Evolutionary conservation across 2,329 filamentous ascomycete genomes (phyloP), one percentile per base, ranked within the genome.

Genomic region (Ophiostoma himal-ulmi): DNA sequence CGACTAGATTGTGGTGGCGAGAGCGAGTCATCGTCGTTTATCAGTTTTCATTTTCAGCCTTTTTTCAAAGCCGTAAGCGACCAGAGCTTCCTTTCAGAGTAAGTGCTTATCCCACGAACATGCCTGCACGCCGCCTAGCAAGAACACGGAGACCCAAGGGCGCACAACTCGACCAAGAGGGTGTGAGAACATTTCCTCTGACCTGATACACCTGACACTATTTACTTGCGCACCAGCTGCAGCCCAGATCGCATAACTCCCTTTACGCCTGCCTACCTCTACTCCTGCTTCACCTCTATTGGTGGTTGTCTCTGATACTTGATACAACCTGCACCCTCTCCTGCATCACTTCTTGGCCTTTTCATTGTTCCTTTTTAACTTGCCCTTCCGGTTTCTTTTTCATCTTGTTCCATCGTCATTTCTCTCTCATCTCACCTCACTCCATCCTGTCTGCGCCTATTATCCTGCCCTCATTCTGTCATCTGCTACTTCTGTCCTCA

Each of bases 101-200:
- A 57, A 57, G 52, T 57, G 52, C 22, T 26, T 26, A 26, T 26
- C 52, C 20, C n/a, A 7, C 52, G 11, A 7, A 13, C 22, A 48
- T 20, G 14, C 39, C n/a, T 57, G n/a, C 52, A 13, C n/a, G 8
- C 11, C 22, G 5, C 6, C n/a, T 22, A 57, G 30, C 30, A 30
- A 30, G 30, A 3, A 30, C 30, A 30, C 30, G 3, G 30, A 30
- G 30, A 30, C 30, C 30, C 30, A 30, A 62, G 26, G n/a, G 14
- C 26, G 54, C 54, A 30, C 54, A 60, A 34, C 20, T 3, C 14
- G 34, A 39, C 34, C n/a, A 39, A 65, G 22, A n/a, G 52, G 48
- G 69, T 57, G 69, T 70, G 62, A 57, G 69, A 70, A 70, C 34
- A n/a, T 60, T 67, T 67, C 48, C 36, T 36, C 8, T 52, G 37